Conservation (phyloP, 2,329 filamentous ascomycete genomes). For the Cadophora sp. region DNA sequence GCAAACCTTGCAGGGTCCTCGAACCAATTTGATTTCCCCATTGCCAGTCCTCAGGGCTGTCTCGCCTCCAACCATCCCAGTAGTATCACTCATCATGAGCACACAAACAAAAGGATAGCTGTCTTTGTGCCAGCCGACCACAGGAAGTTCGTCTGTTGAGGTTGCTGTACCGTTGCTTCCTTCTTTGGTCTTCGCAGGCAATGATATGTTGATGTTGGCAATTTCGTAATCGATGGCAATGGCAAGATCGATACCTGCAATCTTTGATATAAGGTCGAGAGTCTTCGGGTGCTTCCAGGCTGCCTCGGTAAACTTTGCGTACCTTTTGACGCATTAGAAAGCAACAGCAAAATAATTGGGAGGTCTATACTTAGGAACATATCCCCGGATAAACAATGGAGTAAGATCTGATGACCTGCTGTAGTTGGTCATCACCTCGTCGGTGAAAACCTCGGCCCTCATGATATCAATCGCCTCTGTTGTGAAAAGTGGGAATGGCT, state of each 20-base stretch:
- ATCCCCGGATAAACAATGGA: not conserved
- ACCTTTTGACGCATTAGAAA: not conserved
- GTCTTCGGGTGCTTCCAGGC: conserved; percentile 15
- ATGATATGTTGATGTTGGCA: not conserved
- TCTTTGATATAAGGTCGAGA: not conserved
- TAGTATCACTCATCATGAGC: conserved; percentile 15
- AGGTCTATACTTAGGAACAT: not conserved
- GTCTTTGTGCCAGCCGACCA: conserved; percentile 13
- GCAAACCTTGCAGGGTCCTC: not conserved
- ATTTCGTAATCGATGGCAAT: conserved; percentile 8
- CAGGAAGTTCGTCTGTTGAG: not conserved
- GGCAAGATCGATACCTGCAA: conserved; percentile 11
- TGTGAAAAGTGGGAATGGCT: conserved; percentile 7
- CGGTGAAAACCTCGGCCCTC: conserved; percentile 8
- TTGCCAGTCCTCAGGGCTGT: not conserved
- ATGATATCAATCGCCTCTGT: conserved; percentile 5
- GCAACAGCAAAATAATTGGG: not conserved
- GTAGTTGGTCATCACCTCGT: conserved; percentile 7
- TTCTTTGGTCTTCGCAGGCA: not conserved
- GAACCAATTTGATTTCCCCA: conserved; percentile 7
- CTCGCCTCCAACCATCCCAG: conserved; percentile 1
- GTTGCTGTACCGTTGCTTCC: not conserved
- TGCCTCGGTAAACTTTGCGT: conserved; percentile 4
- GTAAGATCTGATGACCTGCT: not conserved
- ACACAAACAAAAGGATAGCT: conserved; percentile 13